Evolutionary conservation across 2,329 filamentous ascomycete genomes (phyloP).

Genomic region (Chaetomium sp.): DNA sequence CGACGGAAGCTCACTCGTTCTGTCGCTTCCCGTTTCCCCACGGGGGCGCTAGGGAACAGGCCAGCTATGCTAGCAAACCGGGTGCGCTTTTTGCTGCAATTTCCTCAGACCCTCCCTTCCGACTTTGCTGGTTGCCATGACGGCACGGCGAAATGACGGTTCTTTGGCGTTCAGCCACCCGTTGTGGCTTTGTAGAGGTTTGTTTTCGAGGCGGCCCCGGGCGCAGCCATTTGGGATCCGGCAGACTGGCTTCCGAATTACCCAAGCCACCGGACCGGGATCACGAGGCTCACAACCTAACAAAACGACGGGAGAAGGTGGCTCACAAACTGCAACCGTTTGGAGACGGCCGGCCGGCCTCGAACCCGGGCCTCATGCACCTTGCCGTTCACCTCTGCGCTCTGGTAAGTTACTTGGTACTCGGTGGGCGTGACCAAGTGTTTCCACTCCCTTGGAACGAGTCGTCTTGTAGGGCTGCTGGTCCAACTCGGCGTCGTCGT

Average conservation of each 20-base stretch:
- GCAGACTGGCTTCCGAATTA: conserved; percentile 1
- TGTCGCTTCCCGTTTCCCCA: background rate
- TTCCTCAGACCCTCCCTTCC: background rate
- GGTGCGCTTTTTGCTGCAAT: background rate
- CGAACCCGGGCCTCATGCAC: background rate
- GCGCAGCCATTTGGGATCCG: conserved; percentile 2
- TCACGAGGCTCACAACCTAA: background rate
- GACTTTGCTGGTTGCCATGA: background rate
- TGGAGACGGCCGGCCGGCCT: background rate
- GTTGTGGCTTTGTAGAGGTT: background rate
- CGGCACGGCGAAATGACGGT: background rate
- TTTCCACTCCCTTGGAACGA: conserved; percentile 19
- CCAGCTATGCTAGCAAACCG: background rate
- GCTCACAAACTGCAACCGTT: background rate
- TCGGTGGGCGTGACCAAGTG: conserved; percentile 4
- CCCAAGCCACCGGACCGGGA: conserved; percentile 12
- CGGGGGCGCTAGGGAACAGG: background rate
- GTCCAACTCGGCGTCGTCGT: conserved; percentile 5
- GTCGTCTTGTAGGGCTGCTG: conserved; percentile 22
- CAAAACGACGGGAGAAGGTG: background rate
- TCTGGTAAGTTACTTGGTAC: background rate
- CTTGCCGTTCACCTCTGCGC: background rate
- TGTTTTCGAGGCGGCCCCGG: background rate
- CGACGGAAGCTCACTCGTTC: background rate
- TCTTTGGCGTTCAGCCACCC: conserved; percentile 10